phyloP scores from a whole-genome alignment of 2,329 filamentous ascomycete genomes.

The Ophiostoma angusticollis region DNA sequence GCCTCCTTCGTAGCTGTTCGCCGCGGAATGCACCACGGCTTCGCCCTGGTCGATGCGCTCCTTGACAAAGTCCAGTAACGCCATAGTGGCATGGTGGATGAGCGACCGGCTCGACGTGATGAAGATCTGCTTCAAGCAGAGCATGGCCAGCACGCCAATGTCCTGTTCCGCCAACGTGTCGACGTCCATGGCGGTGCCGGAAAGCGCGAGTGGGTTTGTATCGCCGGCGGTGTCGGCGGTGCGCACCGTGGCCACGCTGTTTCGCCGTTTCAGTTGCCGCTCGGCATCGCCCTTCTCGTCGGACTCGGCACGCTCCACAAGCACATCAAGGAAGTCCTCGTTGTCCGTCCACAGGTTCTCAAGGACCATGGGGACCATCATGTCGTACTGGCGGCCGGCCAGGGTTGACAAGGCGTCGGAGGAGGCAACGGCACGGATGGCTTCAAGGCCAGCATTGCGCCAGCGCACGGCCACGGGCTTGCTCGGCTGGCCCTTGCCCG shows the following conservation, averaged over 20 bases:
- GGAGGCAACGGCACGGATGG: constrained; percentile 67
- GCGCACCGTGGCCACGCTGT: constrained; percentile 66
- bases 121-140: constrained; percentile 79
- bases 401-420: constrained; percentile 69
- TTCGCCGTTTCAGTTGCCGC: constrained; percentile 50
- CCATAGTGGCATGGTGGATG: constrained; percentile 61
- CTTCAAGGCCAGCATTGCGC: constrained; percentile 60
- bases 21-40: constrained; percentile 33
- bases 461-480: constrained; percentile 67
- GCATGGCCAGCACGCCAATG: constrained; percentile 69
- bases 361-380: constrained; percentile 73
- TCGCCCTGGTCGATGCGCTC: constrained; percentile 41
- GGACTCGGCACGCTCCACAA: constrained; percentile 54
- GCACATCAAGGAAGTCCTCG: constrained; percentile 52
- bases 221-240: constrained; percentile 53
- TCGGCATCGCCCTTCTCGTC: constrained; percentile 59
- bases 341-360: constrained; percentile 73
- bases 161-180: constrained; percentile 85
- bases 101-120: constrained; percentile 69
- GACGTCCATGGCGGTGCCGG: constrained; percentile 71
- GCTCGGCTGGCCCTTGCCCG: constrained; percentile 44
- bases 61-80: constrained; percentile 63
- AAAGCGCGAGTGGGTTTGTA: constrained; percentile 58
- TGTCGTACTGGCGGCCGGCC: constrained; percentile 60
- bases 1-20: constrained; percentile 34